These are phyloP conservation scores for Xylaria venustula DNA, from an alignment of 495 filamentous ascomycete species.

Conservation along the genomic window DNA sequence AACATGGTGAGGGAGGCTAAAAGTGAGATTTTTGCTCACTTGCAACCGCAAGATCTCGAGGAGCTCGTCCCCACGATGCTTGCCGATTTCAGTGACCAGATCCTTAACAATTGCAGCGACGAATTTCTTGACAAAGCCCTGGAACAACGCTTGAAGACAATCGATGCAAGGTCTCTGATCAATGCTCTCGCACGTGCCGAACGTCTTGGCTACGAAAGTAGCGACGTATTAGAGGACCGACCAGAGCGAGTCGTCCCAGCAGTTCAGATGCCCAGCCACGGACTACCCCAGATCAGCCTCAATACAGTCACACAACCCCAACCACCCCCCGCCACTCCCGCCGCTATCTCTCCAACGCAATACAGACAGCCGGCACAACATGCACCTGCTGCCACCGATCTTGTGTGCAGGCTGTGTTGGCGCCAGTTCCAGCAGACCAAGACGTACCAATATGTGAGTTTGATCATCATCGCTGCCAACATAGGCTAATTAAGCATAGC, in stretches of 20 bases:
- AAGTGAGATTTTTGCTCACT: slow-evolving; percentile 38
- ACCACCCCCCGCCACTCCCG: background rate
- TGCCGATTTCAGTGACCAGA: slow-evolving; percentile 41
- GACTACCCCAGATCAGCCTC: background rate
- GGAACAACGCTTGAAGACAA: slow-evolving; percentile 44
- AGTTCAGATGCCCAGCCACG: slow-evolving; percentile 10
- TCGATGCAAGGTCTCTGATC: slow-evolving; percentile 46
- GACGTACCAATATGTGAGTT: slow-evolving; percentile 43
- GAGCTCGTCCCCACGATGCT: slow-evolving; percentile 39
- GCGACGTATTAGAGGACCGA: slow-evolving; percentile 41
- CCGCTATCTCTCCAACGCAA: background rate
- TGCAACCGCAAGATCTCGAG: slow-evolving; percentile 36
- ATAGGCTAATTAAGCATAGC: slow-evolving; percentile 26
- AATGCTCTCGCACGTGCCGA: slow-evolving; percentile 50
- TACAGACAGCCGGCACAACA: background rate
- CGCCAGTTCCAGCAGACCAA: slow-evolving; percentile 33
- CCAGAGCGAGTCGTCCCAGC: slow-evolving; percentile 20
- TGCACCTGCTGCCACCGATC: slow-evolving; percentile 4
- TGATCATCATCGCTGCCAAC: background rate
- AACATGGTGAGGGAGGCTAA: slow-evolving; percentile 45
- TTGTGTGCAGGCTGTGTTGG: slow-evolving; percentile 41
- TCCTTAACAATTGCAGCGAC: slow-evolving; percentile 44
- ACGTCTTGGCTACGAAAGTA: slow-evolving; percentile 46
- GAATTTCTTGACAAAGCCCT: slow-evolving; percentile 46
- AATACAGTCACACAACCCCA: background rate